These are phyloP conservation scores for Cardamine chenopodiifolia DNA, from an alignment of 345 rosid species.

Conservation along the genomic window DNA sequence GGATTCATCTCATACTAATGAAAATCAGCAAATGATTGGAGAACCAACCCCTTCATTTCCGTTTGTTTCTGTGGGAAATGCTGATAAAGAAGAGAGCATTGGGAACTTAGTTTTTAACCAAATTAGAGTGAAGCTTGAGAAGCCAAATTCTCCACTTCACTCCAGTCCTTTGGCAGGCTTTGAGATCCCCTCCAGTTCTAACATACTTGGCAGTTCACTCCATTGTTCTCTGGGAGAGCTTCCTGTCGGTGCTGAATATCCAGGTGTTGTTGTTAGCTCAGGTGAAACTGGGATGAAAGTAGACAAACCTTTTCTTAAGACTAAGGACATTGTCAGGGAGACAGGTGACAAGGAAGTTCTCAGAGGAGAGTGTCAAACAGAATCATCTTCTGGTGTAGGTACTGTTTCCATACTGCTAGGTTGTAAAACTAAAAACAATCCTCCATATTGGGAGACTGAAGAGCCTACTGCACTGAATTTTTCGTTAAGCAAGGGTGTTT, in stretches of 20 bases:
- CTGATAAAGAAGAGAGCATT: not conserved
- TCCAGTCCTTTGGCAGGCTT: constrained; percentile 42
- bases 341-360: constrained; percentile 29
- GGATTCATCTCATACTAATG: constrained; percentile 39
- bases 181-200: constrained; percentile 34
- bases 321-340: constrained; percentile 33
- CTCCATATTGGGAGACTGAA: constrained; percentile 35
- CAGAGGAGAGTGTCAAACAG: constrained; percentile 37
- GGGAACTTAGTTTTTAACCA: not conserved
- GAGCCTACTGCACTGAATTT: constrained; percentile 53
- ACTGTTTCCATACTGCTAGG: constrained; percentile 47
- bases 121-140: constrained; percentile 46
- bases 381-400: constrained; percentile 36
- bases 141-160: constrained; percentile 23
- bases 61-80: constrained; percentile 15
- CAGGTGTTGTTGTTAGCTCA: constrained; percentile 12
- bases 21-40: constrained; percentile 7
- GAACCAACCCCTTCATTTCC: constrained; percentile 3
- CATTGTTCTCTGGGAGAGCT: constrained; percentile 24
- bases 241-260: not conserved
- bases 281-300: constrained; percentile 44
- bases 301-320: constrained; percentile 32
- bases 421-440: constrained; percentile 32
- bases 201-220: constrained; percentile 3
- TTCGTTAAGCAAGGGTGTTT: constrained; percentile 54